These are phyloP conservation scores for Hypholoma sublateritium DNA, from an alignment of 768 basidiomycete genomes.

Conservation along the genomic window DNA sequence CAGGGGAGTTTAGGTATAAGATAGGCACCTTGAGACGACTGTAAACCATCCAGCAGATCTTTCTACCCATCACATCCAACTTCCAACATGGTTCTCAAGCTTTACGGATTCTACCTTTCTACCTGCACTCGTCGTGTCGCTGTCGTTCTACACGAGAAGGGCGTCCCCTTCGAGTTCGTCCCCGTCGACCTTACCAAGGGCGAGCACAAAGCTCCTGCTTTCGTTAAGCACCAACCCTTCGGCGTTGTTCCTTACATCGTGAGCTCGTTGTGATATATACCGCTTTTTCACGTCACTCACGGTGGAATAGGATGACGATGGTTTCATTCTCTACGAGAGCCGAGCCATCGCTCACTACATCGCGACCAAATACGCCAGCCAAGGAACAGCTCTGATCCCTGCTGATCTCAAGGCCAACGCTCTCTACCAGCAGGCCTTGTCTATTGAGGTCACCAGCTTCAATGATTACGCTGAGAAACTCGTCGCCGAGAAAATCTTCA, in stretches of 20 bases:
- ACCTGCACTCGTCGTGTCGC: slow-evolving; percentile 55
- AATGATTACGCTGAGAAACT: slow-evolving; percentile 36
- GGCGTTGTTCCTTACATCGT: slow-evolving; percentile 63
- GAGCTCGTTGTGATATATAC: slow-evolving; percentile 6
- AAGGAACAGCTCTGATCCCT: slow-evolving; percentile 53
- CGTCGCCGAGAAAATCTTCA: slow-evolving; percentile 49
- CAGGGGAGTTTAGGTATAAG: background rate
- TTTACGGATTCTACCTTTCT: slow-evolving; percentile 36
- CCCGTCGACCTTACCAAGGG: slow-evolving; percentile 39
- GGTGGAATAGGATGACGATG: slow-evolving; percentile 46
- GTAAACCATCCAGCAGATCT: background rate
- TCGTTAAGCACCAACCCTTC: slow-evolving; percentile 57
- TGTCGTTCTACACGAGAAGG: slow-evolving; percentile 49
- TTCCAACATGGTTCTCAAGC: slow-evolving; percentile 41
- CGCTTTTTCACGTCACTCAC: background rate
- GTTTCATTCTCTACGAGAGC: slow-evolving; percentile 58
- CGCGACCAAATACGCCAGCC: slow-evolving; percentile 46
- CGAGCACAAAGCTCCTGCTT: slow-evolving; percentile 46
- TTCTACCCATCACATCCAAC: background rate
- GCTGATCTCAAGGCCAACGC: slow-evolving; percentile 33
- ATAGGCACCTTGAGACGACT: background rate
- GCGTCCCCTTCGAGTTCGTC: slow-evolving; percentile 53
- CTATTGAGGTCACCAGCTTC: slow-evolving; percentile 52
- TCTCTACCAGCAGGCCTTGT: slow-evolving; percentile 43
- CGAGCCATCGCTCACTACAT: slow-evolving; percentile 61